Base-by-base conservation (phyloP, 306 rosid species). In the Gillenia trifoliata region DNA sequence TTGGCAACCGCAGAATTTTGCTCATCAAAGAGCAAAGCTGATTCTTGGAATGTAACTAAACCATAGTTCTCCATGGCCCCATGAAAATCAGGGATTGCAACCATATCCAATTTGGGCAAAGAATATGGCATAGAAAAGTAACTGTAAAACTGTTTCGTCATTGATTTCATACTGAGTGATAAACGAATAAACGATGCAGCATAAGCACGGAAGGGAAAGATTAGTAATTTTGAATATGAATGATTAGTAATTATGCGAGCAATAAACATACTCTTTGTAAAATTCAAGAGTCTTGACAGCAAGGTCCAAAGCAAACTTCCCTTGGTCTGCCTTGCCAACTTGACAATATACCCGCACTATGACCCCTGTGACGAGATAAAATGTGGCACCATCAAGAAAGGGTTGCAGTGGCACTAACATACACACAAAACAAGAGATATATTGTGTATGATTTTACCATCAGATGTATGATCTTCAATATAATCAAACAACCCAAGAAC, bases 1-100 rank as follows among this genome's bases (percentile, higher is more conserved):
- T 86, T 91, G 40, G 89, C 82, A 74, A 97, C 98, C 52, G 97
- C 92, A 78, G 97, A 91, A 78, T 88, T 85, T 63, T 81, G 91
- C 23, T 91, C 96, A 74, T 91, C 97, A 81, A 83, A 93, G 81
- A 89, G 97, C 80, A 93, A 87, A 85, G 86, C 92, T 57, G 92
- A 85, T 88, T 93, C 98, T 43, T 89, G 90, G 76, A 85, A 91
- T 66, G 97, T 93, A 77, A 93, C 96, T 77, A 93, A 83, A 75
- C 98, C 98, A 87, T 93, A 91, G 79, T 93, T 93, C 83, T 93
- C 98, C 98, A 93, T 93, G 76, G 98, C 96, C 28, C 97, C 97
- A 43, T 4, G 89, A 83, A 93, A 93, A 86, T 91, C 96, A 76
- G 98, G 98, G 69, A 93, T 91, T 25, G 98, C 97, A 80, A 90